Base-by-base conservation (phyloP, 1,284 basidiomycete genomes). In the Moesziomyces sp. region DNA sequence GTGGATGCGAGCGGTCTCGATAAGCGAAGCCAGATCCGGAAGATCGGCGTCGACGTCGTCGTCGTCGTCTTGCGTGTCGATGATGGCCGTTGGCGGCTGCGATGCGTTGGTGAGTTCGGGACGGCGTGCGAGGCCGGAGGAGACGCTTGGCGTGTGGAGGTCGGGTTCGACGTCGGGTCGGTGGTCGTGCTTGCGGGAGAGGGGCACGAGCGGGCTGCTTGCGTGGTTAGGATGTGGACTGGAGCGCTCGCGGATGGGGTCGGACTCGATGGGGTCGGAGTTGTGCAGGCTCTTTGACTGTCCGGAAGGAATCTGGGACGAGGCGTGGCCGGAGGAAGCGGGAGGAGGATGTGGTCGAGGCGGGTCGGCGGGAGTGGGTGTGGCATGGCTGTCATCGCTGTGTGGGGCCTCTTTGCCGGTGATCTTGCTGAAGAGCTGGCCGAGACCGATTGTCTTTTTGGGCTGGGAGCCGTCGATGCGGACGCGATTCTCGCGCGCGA, bases 341-440 rank as follows among this genome's bases (percentile, higher is more conserved):
- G 38, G 18, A 16, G 53, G 45, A 8, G 43, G 49, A 40, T 63
- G 56, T 3, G 50, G 45, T 11, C 35, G 49, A 38, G 59, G 56
- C 2, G 63, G 52, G 21, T 46, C 51, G n/a, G 11, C 54, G 26
- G 46, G 24, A 8, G 40, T 24, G 46, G 46, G 40, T 2, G 50
- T 46, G 19, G 18, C 45, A 5, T 54, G 49, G 40, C 30, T 21
- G 21, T 8, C 38, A 18, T 42, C 26, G n/a, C 33, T 45, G 5
- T 60, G 67, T 8, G 18, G 19, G 19, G 30, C n/a, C 43, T 76
- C 69, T 42, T 28, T 40, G 35, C 64, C 61, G 24, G 54, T 46
- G 48, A 81, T 79, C 40, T 66, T 78, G 49, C 40, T 66, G 26
- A 81, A 65, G 35, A 81, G 62, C 30, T 79, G 78, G 42, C 62